Evolutionary conservation across 768 basidiomycete species (phyloP), one percentile per base, ranked within the genome.

Genomic region (Boletus insuetus): DNA sequence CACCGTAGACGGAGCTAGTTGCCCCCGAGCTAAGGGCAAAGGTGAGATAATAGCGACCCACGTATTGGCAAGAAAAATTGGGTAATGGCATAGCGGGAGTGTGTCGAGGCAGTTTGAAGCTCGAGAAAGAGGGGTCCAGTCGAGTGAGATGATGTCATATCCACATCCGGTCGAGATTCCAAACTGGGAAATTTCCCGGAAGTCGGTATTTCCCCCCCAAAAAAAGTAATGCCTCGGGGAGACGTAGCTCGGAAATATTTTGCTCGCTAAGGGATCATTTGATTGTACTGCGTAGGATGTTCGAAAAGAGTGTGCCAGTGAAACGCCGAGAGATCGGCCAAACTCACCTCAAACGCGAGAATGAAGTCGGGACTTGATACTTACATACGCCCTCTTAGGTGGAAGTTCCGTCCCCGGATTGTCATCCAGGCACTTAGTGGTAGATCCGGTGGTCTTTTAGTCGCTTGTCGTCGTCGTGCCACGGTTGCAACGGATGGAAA

Each of bases 1-100:
- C 90, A 50, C 81, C 78, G 72, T 92, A 91, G 60, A 93, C 89
- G 45, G 83, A 80, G 54, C 89, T 88, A 55, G 88, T 91, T 11
- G 87, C 83, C 20, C 92, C 92, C 46, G 82, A 76, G 48, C 89
- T 91, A 53, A 94, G 76, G 75, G 55, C 38, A 8, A 82, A 78
- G 55, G 81, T 66, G 59, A 94, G 77, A 60, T 77, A 76, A 64
- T 87, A 79, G 54, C 80, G 82, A 70, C 83, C 81, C 63, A 91
- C 75, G 49, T 67, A 60, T 47, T 69, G 65, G 49, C 80, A 81
- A 44, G 77, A 71, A 62, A 84, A 79, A 59, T 83, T 74, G 57
- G 81, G 82, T 64, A 81, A 73, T 8, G 24, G 16, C 47, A 51
- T 34, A 40, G 41, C 46, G 46, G 19, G 37, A 26, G 47, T 16